Evolutionary conservation across 2,329 filamentous ascomycete genomes (phyloP).

Genomic region (Scytalidium sp.): DNA sequence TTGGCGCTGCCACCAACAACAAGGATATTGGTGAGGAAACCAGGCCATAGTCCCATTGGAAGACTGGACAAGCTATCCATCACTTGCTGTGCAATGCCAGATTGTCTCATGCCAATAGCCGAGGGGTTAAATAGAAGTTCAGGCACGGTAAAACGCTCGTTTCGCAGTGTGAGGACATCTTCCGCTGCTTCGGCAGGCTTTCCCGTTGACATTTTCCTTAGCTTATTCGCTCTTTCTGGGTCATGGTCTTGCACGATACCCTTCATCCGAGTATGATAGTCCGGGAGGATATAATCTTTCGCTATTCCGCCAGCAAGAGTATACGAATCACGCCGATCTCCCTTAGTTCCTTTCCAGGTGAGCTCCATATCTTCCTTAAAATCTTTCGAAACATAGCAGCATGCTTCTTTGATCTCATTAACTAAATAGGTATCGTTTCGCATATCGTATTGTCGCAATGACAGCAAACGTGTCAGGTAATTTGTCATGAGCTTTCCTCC

Average conservation of each 20-base stretch:
- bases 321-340: conserved; percentile 51
- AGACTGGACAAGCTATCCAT: conserved; percentile 72
- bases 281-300: conserved; percentile 89
- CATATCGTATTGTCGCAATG: conserved; percentile 91
- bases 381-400: conserved; percentile 77
- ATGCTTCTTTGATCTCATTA: conserved; percentile 91
- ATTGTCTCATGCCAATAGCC: conserved; percentile 81
- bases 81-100: conserved; percentile 79
- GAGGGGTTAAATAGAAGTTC: conserved; percentile 85
- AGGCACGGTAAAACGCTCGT: conserved; percentile 87
- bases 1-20: conserved; percentile 84
- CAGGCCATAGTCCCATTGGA: conserved; percentile 80
- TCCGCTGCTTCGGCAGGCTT: conserved; percentile 54
- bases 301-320: conserved; percentile 57
- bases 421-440: conserved; percentile 90
- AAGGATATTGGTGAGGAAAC: conserved; percentile 80
- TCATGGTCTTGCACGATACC: conserved; percentile 79
- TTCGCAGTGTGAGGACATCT: conserved; percentile 81
- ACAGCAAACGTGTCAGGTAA: conserved; percentile 84
- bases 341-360: conserved; percentile 75
- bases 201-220: conserved; percentile 38
- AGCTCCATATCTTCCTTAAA: conserved; percentile 77
- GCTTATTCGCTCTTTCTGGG: conserved; percentile 54
- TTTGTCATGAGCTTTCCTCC: conserved; percentile 94
- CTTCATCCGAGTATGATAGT: conserved; percentile 59